phyloP scores from a whole-genome alignment of 371 early-diverging fungal genomes.

The Thermomucor indicae-seudaticae region DNA sequence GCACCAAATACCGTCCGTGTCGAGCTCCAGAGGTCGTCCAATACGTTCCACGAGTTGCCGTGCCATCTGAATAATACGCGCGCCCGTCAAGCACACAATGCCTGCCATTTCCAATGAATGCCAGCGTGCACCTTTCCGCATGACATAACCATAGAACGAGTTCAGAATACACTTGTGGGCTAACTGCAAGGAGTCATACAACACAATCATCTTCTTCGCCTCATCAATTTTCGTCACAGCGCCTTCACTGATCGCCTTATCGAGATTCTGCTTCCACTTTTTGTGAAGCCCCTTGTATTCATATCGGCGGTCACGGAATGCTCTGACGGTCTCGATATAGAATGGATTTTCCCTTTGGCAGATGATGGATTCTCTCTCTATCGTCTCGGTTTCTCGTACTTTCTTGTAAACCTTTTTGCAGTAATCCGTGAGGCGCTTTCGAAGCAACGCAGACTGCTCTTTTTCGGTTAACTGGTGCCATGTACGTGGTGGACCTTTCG shows the following conservation, averaged over 20 bases:
- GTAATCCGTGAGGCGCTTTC: constrained; percentile 86
- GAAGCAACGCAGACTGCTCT: constrained; percentile 73
- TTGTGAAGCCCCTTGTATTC: constrained; percentile 96
- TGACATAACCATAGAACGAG: constrained; percentile 99
- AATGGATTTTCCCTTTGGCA: constrained; percentile 99
- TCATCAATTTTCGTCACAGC: constrained; percentile 77
- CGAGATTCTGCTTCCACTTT: constrained; percentile 83
- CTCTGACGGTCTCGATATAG: constrained; percentile 97
- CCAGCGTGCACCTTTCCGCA: constrained; percentile 99
- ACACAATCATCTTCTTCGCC: constrained; percentile 90
- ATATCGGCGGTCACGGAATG: constrained; percentile 98
- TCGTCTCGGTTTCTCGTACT: constrained; percentile 73
- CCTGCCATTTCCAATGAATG: constrained; percentile 99
- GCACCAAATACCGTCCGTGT: constrained; percentile 99
- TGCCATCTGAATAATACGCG: constrained; percentile 97
- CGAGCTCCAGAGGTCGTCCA: constrained; percentile 97
- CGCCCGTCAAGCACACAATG: constrained; percentile 97
- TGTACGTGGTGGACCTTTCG: constrained; percentile 48
- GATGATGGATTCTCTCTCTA: constrained; percentile 83
- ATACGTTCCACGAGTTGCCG: constrained; percentile 91
- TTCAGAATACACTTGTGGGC: constrained; percentile 99
- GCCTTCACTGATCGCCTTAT: constrained; percentile 62
- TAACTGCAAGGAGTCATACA: constrained; percentile 97
- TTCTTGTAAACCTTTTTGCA: constrained; percentile 89
- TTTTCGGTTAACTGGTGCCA: constrained; percentile 64